Base-by-base conservation (phyloP, 2,329 filamentous ascomycete species). In the Penicillium sp. region DNA sequence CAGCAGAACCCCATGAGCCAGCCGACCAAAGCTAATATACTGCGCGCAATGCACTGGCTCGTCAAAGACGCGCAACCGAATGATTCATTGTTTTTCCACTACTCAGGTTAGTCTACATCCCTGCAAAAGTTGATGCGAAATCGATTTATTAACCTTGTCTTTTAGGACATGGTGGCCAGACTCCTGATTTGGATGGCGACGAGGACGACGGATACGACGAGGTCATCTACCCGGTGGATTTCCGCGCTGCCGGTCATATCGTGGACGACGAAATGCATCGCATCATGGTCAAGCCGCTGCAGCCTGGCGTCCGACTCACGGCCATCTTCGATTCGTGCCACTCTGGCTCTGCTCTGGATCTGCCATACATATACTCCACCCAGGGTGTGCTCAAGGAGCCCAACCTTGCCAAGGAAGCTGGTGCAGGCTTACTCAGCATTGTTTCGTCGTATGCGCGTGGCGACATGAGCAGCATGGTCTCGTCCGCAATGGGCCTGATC, bases 1-100 rank as follows among this genome's bases (percentile, higher is more conserved):
- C 92, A 97, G 77, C 91, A 96, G 71, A 96, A 96, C 66, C 90
- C 91, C 24, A 96, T 97, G 89, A 96, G 91, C 74, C 91, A 96
- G 76, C 93, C 93, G 8, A 96, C 91, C 5, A 97, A 97, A 74
- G 89, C 90, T 64, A 97, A 97, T 69, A 96, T 97, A 56, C 74
- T 97, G 38, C 84, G 93, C 53, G 93, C 93, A 28, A 97, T 97
- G 93, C 92, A 97, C 71, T 97, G 93, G 93, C 78, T 97, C 20
- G 91, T 97, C 57, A 96, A 96, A 75, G 92, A 96, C 68, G 92
- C 93, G 4, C 83, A 83, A 57, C 89, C 91, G 0, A 96, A 97
- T 69, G 93, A 97, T 71, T 96, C 93, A 4, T 81, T 97, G 6
- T 97, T 97, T 77, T 97, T 97, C 78, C 93, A 97, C 75, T 97